Evolutionary conservation across 306 rosid genomes (phyloP).

Genomic region (Inga oerstediana): DNA sequence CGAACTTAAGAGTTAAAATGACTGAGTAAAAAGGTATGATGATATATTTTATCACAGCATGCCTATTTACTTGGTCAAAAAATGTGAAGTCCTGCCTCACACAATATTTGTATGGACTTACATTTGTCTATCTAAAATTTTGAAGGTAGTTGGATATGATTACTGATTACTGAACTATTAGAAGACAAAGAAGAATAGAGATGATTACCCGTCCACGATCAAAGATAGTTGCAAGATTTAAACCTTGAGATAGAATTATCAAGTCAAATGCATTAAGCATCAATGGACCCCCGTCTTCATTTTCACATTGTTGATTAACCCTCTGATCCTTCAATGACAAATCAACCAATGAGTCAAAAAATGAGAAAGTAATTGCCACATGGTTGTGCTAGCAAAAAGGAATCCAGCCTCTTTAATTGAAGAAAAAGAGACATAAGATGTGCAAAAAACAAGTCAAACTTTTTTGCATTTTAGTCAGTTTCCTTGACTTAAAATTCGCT

Average conservation of each 20-base stretch:
- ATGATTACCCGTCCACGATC: slow-evolving; percentile 74
- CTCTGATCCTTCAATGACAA: slow-evolving; percentile 60
- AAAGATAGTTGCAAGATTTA: slow-evolving; percentile 77
- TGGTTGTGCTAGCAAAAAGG: slow-evolving; percentile 4
- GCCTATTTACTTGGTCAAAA: neutral
- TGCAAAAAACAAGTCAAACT: neutral
- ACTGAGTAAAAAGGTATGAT: slow-evolving; percentile 12
- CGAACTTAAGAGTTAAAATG: slow-evolving; percentile 21
- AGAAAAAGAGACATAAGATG: neutral
- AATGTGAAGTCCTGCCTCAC: neutral
- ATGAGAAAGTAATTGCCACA: slow-evolving; percentile 21
- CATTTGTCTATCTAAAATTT: slow-evolving; percentile 10
- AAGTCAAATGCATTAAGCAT: slow-evolving; percentile 86
- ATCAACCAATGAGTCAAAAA: slow-evolving; percentile 32
- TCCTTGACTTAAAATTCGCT: slow-evolving; percentile 8
- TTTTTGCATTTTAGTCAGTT: slow-evolving; percentile 14
- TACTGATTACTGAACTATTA: slow-evolving; percentile 16
- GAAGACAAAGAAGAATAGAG: slow-evolving; percentile 9
- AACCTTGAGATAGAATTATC: slow-evolving; percentile 85
- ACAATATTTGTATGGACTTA: neutral
- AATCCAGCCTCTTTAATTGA: slow-evolving; percentile 7
- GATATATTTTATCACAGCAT: slow-evolving; percentile 17
- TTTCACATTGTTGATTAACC: slow-evolving; percentile 48
- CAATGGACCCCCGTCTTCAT: slow-evolving; percentile 68
- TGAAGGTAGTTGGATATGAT: slow-evolving; percentile 12